Evolutionary conservation across 2,329 filamentous ascomycete genomes (phyloP).

Genomic region (Gaeumannomyces tritici): DNA sequence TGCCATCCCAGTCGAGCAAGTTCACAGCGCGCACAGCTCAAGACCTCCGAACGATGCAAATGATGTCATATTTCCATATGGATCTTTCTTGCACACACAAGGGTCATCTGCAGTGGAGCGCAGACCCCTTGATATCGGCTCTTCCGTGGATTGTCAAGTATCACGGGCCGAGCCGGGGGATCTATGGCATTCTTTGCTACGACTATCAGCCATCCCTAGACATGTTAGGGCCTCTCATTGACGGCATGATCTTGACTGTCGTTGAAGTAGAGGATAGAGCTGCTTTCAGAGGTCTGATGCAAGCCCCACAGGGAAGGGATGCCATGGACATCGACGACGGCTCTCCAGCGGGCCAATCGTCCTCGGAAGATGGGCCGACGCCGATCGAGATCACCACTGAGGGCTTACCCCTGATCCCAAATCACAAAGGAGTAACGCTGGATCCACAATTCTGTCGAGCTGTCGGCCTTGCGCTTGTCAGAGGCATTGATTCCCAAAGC

Average conservation of each 20-base stretch:
- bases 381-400: slow-evolving; percentile 34
- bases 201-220: slow-evolving; percentile 51
- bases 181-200: slow-evolving; percentile 60
- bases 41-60: slow-evolving; percentile 64
- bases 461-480: slow-evolving; percentile 59
- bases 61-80: slow-evolving; percentile 69
- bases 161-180: slow-evolving; percentile 34
- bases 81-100: slow-evolving; percentile 9
- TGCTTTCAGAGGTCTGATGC: slow-evolving; percentile 29
- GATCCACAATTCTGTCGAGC: slow-evolving; percentile 49
- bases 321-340: slow-evolving; percentile 10
- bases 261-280: slow-evolving; percentile 47
- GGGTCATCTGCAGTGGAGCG: slow-evolving; percentile 32
- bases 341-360: background rate
- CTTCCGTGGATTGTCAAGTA: slow-evolving; percentile 57
- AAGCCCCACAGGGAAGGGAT: slow-evolving; percentile 3
- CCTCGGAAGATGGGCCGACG: background rate
- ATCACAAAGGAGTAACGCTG: slow-evolving; percentile 41
- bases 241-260: slow-evolving; percentile 60
- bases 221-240: slow-evolving; percentile 54
- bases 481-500: slow-evolving; percentile 51
- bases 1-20: slow-evolving; percentile 52
- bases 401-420: slow-evolving; percentile 53
- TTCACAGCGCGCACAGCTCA: slow-evolving; percentile 48
- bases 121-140: slow-evolving; percentile 43